Evolutionary conservation across 2,329 filamentous ascomycete species (phyloP), one percentile per base, ranked within the genome.

Genomic region (Orbilia javanica): DNA sequence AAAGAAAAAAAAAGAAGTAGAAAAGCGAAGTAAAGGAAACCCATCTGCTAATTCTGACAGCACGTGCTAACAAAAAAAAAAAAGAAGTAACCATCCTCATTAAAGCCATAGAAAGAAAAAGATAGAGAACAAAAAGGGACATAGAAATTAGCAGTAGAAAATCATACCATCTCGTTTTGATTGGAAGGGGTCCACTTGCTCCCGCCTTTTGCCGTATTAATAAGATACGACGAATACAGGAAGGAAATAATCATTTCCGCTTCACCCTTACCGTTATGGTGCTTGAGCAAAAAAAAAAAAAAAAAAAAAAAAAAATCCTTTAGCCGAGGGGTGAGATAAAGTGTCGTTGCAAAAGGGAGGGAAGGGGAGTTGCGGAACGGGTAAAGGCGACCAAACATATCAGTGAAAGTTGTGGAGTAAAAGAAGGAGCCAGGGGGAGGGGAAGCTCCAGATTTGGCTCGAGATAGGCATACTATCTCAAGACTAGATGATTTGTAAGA

Each of bases 31-130:
- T 53, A 57, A 64, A 42, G 36, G 20, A 34, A 46, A 75, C 52
- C 31, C 57, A 39, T 72, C 57, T 64, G 68, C 68, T 72, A 72
- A 72, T 64, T 55, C 57, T 50, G 34, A 60, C 44, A 50, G 62
- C 48, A 74, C 39, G 22, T 44, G 25, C 39, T 48, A 60, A 42
- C 20, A 67, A 60, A 18, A 44, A 20, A 18, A 20, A 44, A 2
- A 20, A 44, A 44, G 6, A 18, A 10, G 20, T 62, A 48, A 48
- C 36, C 55, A 76, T 76, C 72, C 65, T 70, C 65, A 76, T 70
- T 69, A 70, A 76, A 65, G 57, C 57, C 57, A 53, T 57, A 44
- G 42, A 63, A 62, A 27, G n/a, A n/a, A 60, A 29, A 4, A 36
- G 44, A 15, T 13, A 46, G 15, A 67, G 13, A n/a, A 2, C 20